Evolutionary conservation across 768 basidiomycete genomes (phyloP).

Genomic region (Harrya chromipes): DNA sequence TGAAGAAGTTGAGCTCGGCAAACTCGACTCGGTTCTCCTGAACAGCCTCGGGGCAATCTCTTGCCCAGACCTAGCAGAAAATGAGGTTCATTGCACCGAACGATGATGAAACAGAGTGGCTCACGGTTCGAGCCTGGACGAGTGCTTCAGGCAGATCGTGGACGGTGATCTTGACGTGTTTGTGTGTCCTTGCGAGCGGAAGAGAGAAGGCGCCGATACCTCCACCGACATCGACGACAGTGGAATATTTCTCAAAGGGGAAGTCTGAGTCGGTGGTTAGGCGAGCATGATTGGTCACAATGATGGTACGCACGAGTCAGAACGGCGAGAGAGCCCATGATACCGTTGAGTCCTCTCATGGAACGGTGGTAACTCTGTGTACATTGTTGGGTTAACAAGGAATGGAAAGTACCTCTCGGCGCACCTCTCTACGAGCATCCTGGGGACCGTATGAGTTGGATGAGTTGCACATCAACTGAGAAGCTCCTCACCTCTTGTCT

Average conservation of each 20-base stretch:
- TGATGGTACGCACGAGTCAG: conserved; percentile 17
- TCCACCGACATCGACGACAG: conserved; percentile 36
- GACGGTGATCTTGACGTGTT: conserved; percentile 29
- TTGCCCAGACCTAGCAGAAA: neutral
- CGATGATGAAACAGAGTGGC: neutral
- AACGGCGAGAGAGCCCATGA: conserved; percentile 27
- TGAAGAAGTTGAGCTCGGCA: conserved; percentile 22
- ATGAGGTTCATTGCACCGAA: neutral
- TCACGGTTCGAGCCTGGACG: conserved; percentile 17
- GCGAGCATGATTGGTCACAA: neutral
- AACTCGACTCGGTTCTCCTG: conserved; percentile 18
- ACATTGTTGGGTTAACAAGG: neutral
- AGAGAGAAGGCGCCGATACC: conserved; percentile 33
- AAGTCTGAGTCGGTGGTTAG: conserved; percentile 18
- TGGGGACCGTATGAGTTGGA: conserved; percentile 1
- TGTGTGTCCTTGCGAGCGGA: conserved; percentile 25
- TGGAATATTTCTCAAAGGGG: conserved; percentile 30
- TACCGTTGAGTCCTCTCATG: conserved; percentile 22
- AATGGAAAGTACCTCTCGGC: neutral
- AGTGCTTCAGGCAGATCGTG: conserved; percentile 30
- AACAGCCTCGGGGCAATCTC: conserved; percentile 15
- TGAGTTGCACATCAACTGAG: neutral
- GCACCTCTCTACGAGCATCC: conserved; percentile 19
- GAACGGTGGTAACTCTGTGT: conserved; percentile 20
- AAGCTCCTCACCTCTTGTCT: conserved; percentile 14